Evolutionary conservation across 345 rosid genomes (phyloP).

Genomic region (Rubroshorea leprosula): DNA sequence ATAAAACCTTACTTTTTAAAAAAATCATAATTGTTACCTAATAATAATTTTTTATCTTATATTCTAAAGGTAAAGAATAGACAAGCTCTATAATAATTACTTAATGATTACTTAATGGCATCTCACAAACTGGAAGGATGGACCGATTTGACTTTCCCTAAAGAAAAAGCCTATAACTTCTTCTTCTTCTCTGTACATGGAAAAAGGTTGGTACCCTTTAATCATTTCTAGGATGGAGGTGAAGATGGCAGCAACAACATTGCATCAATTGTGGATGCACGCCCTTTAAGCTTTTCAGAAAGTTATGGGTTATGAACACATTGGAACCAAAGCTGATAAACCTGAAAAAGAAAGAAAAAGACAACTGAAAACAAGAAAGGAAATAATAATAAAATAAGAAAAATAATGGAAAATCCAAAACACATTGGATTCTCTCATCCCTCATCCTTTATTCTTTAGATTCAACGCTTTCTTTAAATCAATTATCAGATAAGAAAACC

Average conservation of each 20-base stretch:
- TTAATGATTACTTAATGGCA: no score
- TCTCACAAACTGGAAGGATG: slow-evolving; percentile 10
- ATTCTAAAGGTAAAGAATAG: no score
- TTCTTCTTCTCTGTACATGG: slow-evolving; percentile 1
- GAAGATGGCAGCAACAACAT: neutral
- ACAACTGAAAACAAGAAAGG: no score
- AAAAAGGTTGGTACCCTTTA: neutral
- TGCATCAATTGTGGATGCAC: slow-evolving; percentile 16
- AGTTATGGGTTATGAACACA: slow-evolving; percentile 13
- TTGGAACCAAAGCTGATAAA: neutral
- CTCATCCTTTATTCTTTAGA: slow-evolving; percentile 5
- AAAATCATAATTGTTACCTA: no score
- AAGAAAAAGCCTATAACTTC: neutral
- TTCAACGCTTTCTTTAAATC: slow-evolving; percentile 4
- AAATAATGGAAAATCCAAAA: neutral
- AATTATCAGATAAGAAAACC: neutral
- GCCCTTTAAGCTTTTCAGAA: slow-evolving; percentile 9
- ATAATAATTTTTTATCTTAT: no score
- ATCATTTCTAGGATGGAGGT: slow-evolving; percentile 11
- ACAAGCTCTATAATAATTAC: no score
- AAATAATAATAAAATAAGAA: neutral
- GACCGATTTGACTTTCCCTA: slow-evolving; percentile 21
- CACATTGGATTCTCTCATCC: slow-evolving; percentile 33
- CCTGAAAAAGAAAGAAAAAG: neutral
- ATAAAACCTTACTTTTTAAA: no score